These are phyloP conservation scores for Tylopilus sp. DNA, from an alignment of 768 basidiomycete genomes.

Conservation along the genomic window DNA sequence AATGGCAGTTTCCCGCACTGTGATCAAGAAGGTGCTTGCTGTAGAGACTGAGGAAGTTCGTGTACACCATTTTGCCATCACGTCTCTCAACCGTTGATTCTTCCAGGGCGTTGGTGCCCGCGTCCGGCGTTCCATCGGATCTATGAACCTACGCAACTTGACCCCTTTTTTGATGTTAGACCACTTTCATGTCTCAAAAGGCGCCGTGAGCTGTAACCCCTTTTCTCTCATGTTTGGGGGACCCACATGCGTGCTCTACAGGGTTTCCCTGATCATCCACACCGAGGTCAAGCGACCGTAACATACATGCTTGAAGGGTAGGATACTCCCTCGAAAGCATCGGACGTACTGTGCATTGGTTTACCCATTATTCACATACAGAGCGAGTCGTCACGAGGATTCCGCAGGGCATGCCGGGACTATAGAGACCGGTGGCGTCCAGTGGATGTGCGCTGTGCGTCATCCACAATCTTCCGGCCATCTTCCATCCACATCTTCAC, in stretches of 20 bases:
- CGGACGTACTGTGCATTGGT: background rate
- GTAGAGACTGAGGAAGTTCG: conserved; percentile 68
- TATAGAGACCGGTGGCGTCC: conserved; percentile 79
- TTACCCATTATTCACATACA: conserved; percentile 22
- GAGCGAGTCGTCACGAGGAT: conserved; percentile 83
- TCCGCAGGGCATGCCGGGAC: conserved; percentile 81
- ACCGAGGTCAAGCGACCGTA: conserved; percentile 83
- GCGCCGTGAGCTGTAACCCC: conserved; percentile 49
- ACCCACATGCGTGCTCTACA: conserved; percentile 21
- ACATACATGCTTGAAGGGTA: conserved; percentile 89
- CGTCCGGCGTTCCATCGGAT: conserved; percentile 86
- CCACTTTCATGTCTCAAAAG: conserved; percentile 69
- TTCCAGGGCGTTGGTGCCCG: conserved; percentile 71
- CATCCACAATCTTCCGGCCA: background rate
- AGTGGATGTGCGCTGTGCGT: conserved; percentile 90
- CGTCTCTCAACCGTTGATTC: background rate
- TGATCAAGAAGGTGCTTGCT: conserved; percentile 74
- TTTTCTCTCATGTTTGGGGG: background rate
- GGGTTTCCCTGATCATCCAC: conserved; percentile 94
- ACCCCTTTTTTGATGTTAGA: conserved; percentile 91
- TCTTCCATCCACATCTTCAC: background rate
- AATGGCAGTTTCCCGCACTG: conserved; percentile 55
- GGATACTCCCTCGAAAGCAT: background rate
- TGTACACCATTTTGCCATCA: background rate
- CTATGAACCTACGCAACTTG: conserved; percentile 67